Conservation (phyloP, 1,284 basidiomycete species). For the Sanghuangporus weigelae region DNA sequence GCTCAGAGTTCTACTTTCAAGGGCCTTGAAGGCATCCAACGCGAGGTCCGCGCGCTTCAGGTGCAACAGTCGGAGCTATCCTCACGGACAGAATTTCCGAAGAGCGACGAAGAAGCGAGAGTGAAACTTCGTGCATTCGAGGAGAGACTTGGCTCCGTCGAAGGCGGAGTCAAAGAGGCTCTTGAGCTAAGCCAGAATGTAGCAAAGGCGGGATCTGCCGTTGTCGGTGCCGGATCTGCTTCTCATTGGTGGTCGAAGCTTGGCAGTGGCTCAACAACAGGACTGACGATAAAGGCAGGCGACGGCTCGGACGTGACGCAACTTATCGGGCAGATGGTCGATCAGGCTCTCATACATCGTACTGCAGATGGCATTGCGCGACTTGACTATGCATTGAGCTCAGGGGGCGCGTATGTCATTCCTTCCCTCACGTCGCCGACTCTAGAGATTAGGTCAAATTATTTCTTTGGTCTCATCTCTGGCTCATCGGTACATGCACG, state of each 20-base stretch:
- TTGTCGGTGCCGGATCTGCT: constrained; percentile 28
- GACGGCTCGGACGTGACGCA: constrained; percentile 74
- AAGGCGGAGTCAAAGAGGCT: constrained; percentile 68
- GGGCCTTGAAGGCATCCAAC: constrained; percentile 43
- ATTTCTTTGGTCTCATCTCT: constrained; percentile 49
- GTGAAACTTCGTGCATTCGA: constrained; percentile 51
- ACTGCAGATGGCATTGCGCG: constrained; percentile 73
- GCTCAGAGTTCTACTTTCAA: constrained; percentile 40
- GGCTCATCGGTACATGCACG: constrained; percentile 66
- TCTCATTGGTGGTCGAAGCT: constrained; percentile 55
- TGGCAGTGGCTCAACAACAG: constrained; percentile 29
- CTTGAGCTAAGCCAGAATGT: constrained; percentile 57
- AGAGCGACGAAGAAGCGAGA: constrained; percentile 50
- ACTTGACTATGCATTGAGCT: constrained; percentile 83
- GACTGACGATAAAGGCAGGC: constrained; percentile 62
- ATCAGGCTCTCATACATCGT: constrained; percentile 56
- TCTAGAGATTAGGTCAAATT: constrained; percentile 55
- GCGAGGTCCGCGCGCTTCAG: constrained; percentile 50
- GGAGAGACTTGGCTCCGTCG: constrained; percentile 56
- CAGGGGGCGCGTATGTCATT: constrained; percentile 76
- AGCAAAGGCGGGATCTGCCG: constrained; percentile 30
- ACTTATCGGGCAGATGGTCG: constrained; percentile 70
- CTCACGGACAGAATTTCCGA: constrained; percentile 28
- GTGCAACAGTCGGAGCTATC: constrained; percentile 35
- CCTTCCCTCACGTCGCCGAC: constrained; percentile 79